These are phyloP conservation scores for Aechmea fasciata DNA, from an alignment of 176 grass and related monocot genomes.

Conservation along the genomic window DNA sequence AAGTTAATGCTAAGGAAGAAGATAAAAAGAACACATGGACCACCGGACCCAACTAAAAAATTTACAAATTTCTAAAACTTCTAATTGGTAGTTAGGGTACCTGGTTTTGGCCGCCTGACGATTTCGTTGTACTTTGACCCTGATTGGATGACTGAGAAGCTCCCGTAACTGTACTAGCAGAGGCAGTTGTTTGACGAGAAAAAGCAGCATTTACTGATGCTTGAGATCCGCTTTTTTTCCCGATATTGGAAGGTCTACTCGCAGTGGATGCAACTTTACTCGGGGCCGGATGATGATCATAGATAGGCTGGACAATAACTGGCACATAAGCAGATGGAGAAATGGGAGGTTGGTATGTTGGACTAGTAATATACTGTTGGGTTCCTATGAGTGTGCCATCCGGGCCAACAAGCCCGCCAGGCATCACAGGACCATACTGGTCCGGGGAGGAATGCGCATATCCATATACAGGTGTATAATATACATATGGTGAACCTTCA, in stretches of 20 bases:
- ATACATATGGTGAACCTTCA: conserved; percentile 50
- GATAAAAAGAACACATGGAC: not conserved
- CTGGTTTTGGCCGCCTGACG: conserved; percentile 23
- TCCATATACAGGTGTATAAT: conserved; percentile 60
- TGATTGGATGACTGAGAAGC: conserved; percentile 26
- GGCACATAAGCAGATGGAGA: conserved; percentile 43
- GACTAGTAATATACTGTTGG: conserved; percentile 36
- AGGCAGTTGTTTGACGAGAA: conserved; percentile 21
- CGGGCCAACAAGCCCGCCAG: conserved; percentile 25
- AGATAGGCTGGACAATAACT: conserved; percentile 36
- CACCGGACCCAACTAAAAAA: not conserved
- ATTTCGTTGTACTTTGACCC: conserved; percentile 36
- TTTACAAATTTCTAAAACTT: not conserved
- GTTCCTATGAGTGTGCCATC: conserved; percentile 31
- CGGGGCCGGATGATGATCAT: conserved; percentile 27
- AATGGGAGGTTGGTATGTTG: conserved; percentile 35
- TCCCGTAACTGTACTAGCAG: conserved; percentile 24
- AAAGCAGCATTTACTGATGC: conserved; percentile 30
- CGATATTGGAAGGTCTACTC: conserved; percentile 29
- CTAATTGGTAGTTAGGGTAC: conserved; percentile 8
- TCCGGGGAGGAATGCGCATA: conserved; percentile 43
- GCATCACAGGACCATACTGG: conserved; percentile 36
- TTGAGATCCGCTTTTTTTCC: conserved; percentile 25
- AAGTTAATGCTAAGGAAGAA: not conserved
- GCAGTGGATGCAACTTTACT: conserved; percentile 23